phyloP scores from a whole-genome alignment of 2,329 filamentous ascomycete species.

The Pestalotiopsis sp. region DNA sequence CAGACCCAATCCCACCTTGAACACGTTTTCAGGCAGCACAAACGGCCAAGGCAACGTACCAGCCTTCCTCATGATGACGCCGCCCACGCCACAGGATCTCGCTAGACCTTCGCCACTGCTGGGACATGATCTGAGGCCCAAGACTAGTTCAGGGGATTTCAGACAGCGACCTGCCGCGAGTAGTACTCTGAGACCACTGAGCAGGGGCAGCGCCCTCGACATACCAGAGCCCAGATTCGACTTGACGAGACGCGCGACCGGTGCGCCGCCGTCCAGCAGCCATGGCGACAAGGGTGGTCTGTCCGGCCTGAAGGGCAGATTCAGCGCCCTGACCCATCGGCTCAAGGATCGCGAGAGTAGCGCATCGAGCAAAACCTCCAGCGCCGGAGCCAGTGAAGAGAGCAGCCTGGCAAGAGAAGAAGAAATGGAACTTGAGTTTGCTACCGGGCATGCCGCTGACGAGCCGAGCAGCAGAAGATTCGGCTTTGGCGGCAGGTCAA shows the following conservation, averaged over 20 bases:
- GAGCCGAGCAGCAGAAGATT: background rate
- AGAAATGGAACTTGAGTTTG: background rate
- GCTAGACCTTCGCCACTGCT: conserved; percentile 22
- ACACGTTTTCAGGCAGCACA: conserved; percentile 21
- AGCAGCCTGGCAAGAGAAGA: background rate
- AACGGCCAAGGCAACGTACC: conserved; percentile 26
- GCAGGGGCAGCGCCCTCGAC: conserved; percentile 14
- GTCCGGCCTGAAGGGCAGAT: background rate
- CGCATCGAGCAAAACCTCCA: background rate
- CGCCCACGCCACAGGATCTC: conserved; percentile 24
- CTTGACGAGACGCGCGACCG: background rate
- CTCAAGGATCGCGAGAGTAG: conserved; percentile 22
- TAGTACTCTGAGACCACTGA: conserved; percentile 20
- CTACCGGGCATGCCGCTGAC: background rate
- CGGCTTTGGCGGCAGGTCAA: background rate
- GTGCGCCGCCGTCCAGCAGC: background rate
- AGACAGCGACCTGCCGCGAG: conserved; percentile 26
- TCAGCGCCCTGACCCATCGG: conserved; percentile 21
- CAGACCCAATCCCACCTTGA: conserved; percentile 22
- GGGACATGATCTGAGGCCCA: conserved; percentile 20
- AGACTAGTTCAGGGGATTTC: background rate
- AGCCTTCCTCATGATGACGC: conserved; percentile 32
- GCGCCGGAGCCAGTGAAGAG: background rate
- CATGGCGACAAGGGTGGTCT: background rate
- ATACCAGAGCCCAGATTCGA: background rate